These are phyloP conservation scores for Tulasnella sp. DNA, from an alignment of 768 basidiomycete species.

Conservation along the genomic window DNA sequence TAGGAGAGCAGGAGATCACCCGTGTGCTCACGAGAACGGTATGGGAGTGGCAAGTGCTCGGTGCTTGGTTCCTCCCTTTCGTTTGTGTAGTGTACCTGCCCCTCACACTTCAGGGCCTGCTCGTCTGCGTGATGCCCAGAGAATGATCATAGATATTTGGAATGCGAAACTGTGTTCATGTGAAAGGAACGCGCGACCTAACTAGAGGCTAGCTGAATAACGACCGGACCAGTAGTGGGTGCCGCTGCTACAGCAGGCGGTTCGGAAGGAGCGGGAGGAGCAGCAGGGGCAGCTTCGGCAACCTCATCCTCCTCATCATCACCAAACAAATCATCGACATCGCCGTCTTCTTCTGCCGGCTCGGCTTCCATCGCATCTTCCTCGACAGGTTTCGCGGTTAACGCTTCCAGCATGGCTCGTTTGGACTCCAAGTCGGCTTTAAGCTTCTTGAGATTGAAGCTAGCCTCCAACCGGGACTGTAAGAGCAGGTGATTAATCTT, in stretches of 20 bases:
- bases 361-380: conserved; percentile 36
- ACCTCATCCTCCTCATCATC: conserved; percentile 35
- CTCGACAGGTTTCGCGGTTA: conserved; percentile 34
- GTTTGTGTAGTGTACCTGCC: conserved; percentile 73
- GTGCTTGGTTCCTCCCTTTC: conserved; percentile 78
- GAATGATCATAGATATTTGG: background rate
- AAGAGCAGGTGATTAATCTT: background rate
- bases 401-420: conserved; percentile 64
- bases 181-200: background rate
- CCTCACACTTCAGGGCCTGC: conserved; percentile 59
- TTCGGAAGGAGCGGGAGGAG: background rate
- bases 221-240: background rate
- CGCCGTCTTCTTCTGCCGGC: conserved; percentile 18
- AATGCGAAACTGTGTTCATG: background rate
- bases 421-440: conserved; percentile 82
- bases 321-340: conserved; percentile 28
- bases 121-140: conserved; percentile 30
- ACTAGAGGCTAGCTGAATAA: conserved; percentile 3
- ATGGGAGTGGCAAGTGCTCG: conserved; percentile 71
- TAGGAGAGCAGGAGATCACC: conserved; percentile 31
- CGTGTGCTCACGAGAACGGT: conserved; percentile 43
- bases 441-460: conserved; percentile 62
- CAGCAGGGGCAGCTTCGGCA: background rate
- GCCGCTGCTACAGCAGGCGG: background rate
- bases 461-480: conserved; percentile 90